These are phyloP conservation scores for Sapria himalayana DNA, from an alignment of 345 rosid genomes.

Conservation along the genomic window DNA sequence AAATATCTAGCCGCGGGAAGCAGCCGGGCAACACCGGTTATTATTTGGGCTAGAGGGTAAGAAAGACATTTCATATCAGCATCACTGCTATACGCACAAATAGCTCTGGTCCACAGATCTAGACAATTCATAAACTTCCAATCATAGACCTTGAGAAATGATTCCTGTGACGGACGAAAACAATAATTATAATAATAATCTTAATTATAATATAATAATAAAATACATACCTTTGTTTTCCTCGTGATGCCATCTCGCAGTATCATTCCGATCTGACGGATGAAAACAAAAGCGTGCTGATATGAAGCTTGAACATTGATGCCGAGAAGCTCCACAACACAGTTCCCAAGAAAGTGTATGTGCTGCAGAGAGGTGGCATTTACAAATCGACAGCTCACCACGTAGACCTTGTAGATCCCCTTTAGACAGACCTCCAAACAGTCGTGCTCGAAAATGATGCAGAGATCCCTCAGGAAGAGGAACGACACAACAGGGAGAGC, in stretches of 20 bases:
- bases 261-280: conserved; percentile 69
- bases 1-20: conserved; percentile 87
- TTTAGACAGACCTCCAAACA: conserved; percentile 75
- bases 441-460: conserved; percentile 59
- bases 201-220: not conserved
- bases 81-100: conserved; percentile 48
- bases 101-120: conserved; percentile 95
- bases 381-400: conserved; percentile 69
- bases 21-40: conserved; percentile 72
- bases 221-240: conserved; percentile 64
- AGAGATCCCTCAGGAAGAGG: conserved; percentile 64
- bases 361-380: conserved; percentile 63
- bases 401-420: conserved; percentile 82
- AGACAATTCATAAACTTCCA: conserved; percentile 94
- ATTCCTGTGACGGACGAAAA: conserved; percentile 26
- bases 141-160: conserved; percentile 80
- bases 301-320: conserved; percentile 74
- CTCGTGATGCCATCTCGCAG: conserved; percentile 63
- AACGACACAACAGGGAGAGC: conserved; percentile 68
- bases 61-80: conserved; percentile 71
- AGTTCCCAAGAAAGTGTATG: conserved; percentile 68
- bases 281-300: conserved; percentile 84
- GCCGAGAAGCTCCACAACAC: conserved; percentile 65
- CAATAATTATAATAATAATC: not conserved
- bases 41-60: conserved; percentile 74